These are phyloP conservation scores for Cladophialophora chaetospira DNA, from an alignment of 2,329 filamentous ascomycete species.

Conservation along the genomic window DNA sequence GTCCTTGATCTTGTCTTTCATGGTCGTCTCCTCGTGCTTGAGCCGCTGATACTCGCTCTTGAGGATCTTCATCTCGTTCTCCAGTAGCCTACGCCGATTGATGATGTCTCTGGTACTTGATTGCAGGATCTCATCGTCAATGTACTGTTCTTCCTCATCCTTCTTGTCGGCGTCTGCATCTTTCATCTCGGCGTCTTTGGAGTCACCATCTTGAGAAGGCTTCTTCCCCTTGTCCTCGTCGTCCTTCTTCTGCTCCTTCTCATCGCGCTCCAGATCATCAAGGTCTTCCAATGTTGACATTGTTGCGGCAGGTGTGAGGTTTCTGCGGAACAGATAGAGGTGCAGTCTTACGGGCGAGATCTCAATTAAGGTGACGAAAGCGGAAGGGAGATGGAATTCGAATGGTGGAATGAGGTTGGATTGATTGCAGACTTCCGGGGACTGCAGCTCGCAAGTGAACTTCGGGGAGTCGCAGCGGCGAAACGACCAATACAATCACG, in stretches of 20 bases:
- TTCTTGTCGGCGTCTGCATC: constrained; percentile 68
- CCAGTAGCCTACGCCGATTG: constrained; percentile 84
- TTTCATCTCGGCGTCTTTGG: constrained; percentile 84
- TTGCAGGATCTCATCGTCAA: constrained; percentile 91
- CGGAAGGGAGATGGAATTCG: neutral
- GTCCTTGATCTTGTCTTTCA: constrained; percentile 99
- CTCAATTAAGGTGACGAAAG: neutral
- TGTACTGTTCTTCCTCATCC: constrained; percentile 72
- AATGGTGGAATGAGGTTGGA: neutral
- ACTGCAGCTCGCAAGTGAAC: constrained; percentile 6
- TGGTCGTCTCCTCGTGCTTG: constrained; percentile 90
- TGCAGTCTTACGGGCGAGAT: neutral
- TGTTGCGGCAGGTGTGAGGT: constrained; percentile 35
- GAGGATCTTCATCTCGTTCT: constrained; percentile 99
- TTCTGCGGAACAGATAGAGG: neutral
- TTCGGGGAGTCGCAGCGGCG: constrained; percentile 16
- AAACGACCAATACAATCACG: constrained; percentile 5
- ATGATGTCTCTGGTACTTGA: constrained; percentile 93
- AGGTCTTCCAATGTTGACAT: constrained; percentile 94
- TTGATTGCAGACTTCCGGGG: constrained; percentile 13
- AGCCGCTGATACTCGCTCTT: constrained; percentile 93
- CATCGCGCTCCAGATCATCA: constrained; percentile 80
- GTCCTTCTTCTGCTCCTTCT: constrained; percentile 64
- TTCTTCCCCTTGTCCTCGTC: constrained; percentile 62
- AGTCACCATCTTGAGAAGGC: constrained; percentile 50